These are phyloP conservation scores for Mycena vulgaris DNA, from an alignment of 768 basidiomycete species.

Conservation along the genomic window DNA sequence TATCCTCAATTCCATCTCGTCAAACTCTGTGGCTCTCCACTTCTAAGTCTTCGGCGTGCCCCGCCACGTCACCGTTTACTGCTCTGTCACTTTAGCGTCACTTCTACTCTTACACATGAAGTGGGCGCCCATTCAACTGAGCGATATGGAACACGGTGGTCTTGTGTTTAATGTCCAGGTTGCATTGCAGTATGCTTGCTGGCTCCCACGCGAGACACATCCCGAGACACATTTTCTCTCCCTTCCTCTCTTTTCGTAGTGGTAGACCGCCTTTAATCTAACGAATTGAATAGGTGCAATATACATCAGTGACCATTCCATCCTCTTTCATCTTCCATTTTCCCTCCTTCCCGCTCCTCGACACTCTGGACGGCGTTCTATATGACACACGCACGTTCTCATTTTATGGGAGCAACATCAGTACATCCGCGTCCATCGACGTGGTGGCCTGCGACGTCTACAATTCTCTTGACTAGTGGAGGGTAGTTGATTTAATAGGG, in stretches of 20 bases:
- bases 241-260: neutral
- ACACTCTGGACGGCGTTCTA: slow-evolving; percentile 95
- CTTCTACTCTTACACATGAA: slow-evolving; percentile 65
- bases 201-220: slow-evolving; percentile 72
- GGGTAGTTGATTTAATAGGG: slow-evolving; percentile 53
- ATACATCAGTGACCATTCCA: slow-evolving; percentile 8
- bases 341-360: slow-evolving; percentile 72
- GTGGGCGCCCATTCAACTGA: slow-evolving; percentile 90
- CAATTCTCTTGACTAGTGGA: slow-evolving; percentile 49
- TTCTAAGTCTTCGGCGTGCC: neutral
- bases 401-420: slow-evolving; percentile 95
- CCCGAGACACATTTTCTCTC: slow-evolving; percentile 1
- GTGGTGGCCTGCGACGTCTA: slow-evolving; percentile 54
- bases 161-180: slow-evolving; percentile 41
- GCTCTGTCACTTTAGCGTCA: slow-evolving; percentile 93
- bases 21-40: neutral
- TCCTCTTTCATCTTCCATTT: slow-evolving; percentile 14
- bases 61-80: slow-evolving; percentile 16
- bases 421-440: slow-evolving; percentile 38
- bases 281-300: neutral
- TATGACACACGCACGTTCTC: slow-evolving; percentile 86
- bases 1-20: slow-evolving; percentile 21
- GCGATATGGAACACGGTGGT: slow-evolving; percentile 67
- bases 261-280: neutral
- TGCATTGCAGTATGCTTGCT: slow-evolving; percentile 49